Evolutionary conservation across 2,329 filamentous ascomycete species (phyloP).

Genomic region (Monosporascus ibericus): DNA sequence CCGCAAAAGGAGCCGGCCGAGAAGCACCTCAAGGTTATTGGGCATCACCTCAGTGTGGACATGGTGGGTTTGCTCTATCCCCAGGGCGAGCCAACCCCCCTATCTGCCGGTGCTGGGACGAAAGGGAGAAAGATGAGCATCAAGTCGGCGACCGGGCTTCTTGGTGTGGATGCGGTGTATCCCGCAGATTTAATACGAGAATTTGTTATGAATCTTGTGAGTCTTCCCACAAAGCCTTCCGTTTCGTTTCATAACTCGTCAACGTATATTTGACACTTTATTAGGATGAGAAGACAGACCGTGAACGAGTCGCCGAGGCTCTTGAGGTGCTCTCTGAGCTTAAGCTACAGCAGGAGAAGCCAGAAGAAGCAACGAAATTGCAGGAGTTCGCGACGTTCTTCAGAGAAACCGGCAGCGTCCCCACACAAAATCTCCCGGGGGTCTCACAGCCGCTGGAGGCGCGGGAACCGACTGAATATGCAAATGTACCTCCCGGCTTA

Average conservation of each 20-base stretch:
- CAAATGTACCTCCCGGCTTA: conserved; percentile 73
- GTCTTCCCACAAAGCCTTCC: neutral
- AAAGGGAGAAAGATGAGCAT: conserved; percentile 18
- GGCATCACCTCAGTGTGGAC: conserved; percentile 15
- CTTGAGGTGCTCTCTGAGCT: conserved; percentile 21
- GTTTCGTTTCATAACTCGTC: neutral
- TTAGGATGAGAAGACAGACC: conserved; percentile 16
- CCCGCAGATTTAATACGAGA: conserved; percentile 21
- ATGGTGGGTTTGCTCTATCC: conserved; percentile 13
- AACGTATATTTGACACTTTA: conserved; percentile 5
- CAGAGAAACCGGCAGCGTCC: conserved; percentile 7
- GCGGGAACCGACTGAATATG: conserved; percentile 20
- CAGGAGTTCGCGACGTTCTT: conserved; percentile 18
- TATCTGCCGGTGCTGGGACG: neutral
- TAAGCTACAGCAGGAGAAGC: conserved; percentile 13
- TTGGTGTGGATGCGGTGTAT: conserved; percentile 19
- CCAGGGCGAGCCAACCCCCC: conserved; percentile 1
- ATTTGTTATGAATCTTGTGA: conserved; percentile 18
- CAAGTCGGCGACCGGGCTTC: conserved; percentile 14
- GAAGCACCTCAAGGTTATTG: conserved; percentile 19
- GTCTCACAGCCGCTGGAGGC: conserved; percentile 7
- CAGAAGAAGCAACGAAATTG: conserved; percentile 16
- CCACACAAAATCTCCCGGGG: neutral
- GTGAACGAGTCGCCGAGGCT: conserved; percentile 18
- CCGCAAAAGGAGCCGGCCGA: conserved; percentile 8